phyloP scores from a whole-genome alignment of 2,329 filamentous ascomycete genomes.

The Scorias spongiosa region DNA sequence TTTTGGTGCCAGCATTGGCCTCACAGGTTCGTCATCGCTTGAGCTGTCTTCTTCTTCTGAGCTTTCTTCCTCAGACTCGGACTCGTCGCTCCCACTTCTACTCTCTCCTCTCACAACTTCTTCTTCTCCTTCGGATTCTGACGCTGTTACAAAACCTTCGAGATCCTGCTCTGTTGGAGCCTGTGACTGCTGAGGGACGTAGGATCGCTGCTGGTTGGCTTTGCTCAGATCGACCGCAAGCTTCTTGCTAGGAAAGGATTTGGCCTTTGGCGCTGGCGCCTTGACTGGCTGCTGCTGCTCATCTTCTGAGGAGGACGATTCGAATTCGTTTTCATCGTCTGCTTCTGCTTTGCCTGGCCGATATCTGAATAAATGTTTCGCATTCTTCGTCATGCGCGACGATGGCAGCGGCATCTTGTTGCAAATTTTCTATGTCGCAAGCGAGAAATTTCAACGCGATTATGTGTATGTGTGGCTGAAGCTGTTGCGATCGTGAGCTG shows the following conservation, averaged over 20 bases:
- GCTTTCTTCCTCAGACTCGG: slow-evolving; percentile 26
- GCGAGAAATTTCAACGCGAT: too few species aligned
- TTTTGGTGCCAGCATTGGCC: slow-evolving; percentile 46
- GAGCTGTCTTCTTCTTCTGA: slow-evolving; percentile 44
- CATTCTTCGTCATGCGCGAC: slow-evolving; percentile 84
- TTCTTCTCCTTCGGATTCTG: slow-evolving; percentile 21
- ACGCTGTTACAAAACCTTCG: slow-evolving; percentile 47
- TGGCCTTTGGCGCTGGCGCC: slow-evolving; percentile 27
- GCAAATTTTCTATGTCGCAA: too few species aligned
- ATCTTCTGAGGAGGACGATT: slow-evolving; percentile 35
- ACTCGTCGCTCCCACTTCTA: slow-evolving; percentile 5
- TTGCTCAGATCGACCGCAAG: slow-evolving; percentile 28
- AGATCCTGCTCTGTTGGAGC: slow-evolving; percentile 19
- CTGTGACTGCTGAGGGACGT: slow-evolving; percentile 11
- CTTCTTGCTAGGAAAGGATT: slow-evolving; percentile 31
- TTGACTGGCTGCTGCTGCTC: slow-evolving; percentile 22
- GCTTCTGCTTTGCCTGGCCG: slow-evolving; percentile 65
- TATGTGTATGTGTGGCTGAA: too few species aligned
- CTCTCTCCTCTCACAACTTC: slow-evolving; percentile 25
- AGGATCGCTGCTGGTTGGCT: slow-evolving; percentile 18
- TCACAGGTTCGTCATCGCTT: slow-evolving; percentile 43
- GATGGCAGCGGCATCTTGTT: slow-evolving; percentile 46
- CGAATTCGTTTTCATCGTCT: slow-evolving; percentile 34
- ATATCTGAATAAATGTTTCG: slow-evolving; percentile 63
- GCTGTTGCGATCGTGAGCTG: too few species aligned